These are phyloP conservation scores for Lachancea thermotolerans DNA, from an alignment of 805 yeast species.

Conservation along the genomic window DNA sequence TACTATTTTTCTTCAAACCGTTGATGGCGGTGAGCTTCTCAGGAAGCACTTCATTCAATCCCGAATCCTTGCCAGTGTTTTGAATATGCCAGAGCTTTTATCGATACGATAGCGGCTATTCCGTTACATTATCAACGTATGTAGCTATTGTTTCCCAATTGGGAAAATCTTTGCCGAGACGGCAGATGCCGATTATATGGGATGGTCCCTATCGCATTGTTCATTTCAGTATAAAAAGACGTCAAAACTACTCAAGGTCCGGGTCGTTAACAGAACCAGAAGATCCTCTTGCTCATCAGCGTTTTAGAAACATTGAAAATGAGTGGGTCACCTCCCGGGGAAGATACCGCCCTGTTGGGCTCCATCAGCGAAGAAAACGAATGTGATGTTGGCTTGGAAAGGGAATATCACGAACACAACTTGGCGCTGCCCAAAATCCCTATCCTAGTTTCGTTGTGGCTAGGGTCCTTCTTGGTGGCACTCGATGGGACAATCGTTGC, in stretches of 20 bases:
- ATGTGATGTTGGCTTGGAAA: conserved; percentile 13
- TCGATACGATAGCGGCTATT: neutral
- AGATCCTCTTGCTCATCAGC: neutral
- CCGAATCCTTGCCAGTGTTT: too few relatives aligned
- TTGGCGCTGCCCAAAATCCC: conserved; percentile 26
- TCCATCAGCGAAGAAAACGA: neutral
- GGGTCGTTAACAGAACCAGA: neutral
- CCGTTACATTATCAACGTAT: neutral
- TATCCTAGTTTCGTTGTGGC: conserved; percentile 36
- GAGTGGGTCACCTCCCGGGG: neutral
- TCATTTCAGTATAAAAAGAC: neutral
- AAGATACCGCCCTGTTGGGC: neutral
- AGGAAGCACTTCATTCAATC: too few relatives aligned
- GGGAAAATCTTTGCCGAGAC: neutral
- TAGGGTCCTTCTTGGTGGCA: conserved; percentile 41
- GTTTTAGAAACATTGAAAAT: neutral
- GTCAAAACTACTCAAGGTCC: neutral
- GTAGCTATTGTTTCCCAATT: neutral
- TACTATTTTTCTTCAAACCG: too few relatives aligned
- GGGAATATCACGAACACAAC: conserved; percentile 24
- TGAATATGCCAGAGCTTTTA: too few relatives aligned
- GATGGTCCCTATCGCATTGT: neutral
- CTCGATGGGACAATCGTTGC: conserved; percentile 44
- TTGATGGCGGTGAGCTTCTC: too few relatives aligned
- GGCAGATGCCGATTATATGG: neutral